Evolutionary conservation across 2,329 filamentous ascomycete genomes (phyloP).

Genomic region (Fusarium praegraminearum): DNA sequence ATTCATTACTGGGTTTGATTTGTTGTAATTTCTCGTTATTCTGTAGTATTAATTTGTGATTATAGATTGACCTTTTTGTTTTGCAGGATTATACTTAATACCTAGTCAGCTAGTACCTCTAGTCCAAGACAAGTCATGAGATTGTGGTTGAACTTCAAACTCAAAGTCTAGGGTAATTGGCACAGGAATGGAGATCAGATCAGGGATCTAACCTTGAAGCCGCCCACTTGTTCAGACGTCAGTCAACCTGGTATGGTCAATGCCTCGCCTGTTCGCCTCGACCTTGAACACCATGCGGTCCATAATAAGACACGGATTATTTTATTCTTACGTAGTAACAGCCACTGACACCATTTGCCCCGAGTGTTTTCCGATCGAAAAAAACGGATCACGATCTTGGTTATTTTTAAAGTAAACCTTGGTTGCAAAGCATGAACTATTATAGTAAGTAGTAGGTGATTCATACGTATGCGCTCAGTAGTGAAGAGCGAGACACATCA

Average conservation of each 20-base stretch:
- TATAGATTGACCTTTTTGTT: neutral
- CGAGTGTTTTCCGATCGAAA: constrained; percentile 6
- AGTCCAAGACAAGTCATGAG: neutral
- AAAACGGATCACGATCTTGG: neutral
- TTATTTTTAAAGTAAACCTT: neutral
- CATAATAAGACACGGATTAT: neutral
- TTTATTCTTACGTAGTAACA: neutral
- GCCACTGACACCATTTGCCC: neutral
- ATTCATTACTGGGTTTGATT: constrained; percentile 11
- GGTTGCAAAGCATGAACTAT: neutral
- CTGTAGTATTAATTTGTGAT: neutral
- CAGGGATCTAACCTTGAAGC: neutral
- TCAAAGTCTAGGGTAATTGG: neutral
- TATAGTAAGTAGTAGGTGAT: neutral
- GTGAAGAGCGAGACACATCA: constrained; percentile 5
- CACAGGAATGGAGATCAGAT: neutral
- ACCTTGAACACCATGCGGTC: neutral
- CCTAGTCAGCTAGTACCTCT: neutral
- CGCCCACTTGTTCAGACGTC: neutral
- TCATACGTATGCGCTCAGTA: neutral
- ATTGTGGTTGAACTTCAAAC: too few relatives aligned
- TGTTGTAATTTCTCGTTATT: neutral
- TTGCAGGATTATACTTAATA: neutral
- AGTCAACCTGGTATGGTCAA: neutral
- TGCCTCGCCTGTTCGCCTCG: neutral